Evolutionary conservation across 1,284 basidiomycete species (phyloP).

Genomic region (Somion occarium): DNA sequence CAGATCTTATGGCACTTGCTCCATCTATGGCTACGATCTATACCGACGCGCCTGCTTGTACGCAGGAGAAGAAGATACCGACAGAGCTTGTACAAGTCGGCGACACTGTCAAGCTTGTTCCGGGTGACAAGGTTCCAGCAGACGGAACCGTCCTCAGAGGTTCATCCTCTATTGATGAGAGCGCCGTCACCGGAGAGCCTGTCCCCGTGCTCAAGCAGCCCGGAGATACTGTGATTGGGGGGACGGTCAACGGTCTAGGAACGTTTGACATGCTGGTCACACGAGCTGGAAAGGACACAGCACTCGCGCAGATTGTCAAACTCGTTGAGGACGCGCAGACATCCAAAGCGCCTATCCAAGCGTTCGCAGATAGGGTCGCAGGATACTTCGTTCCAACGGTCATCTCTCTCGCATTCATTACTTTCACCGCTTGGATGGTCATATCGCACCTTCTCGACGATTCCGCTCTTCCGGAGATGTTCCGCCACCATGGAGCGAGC

Average conservation of each 20-base stretch:
- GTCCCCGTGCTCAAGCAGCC: conserved; percentile 81
- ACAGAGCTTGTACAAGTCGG: conserved; percentile 95
- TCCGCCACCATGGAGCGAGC: conserved; percentile 77
- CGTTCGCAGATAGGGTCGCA: conserved; percentile 92
- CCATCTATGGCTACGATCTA: conserved; percentile 97
- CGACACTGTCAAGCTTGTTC: conserved; percentile 91
- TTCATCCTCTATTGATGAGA: conserved; percentile 89
- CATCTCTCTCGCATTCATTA: conserved; percentile 76
- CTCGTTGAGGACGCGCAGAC: conserved; percentile 99
- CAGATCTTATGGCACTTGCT: conserved; percentile 91
- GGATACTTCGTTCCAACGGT: conserved; percentile 95
- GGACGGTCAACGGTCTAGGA: conserved; percentile 94
- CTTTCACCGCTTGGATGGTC: conserved; percentile 84
- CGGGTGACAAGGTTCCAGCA: conserved; percentile 95
- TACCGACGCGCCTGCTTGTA: conserved; percentile 74
- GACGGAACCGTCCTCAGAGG: conserved; percentile 90
- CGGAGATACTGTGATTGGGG: conserved; percentile 88
- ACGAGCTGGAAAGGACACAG: conserved; percentile 94
- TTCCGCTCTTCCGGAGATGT: conserved; percentile 74
- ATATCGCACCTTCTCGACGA: conserved; percentile 63
- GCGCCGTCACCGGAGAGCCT: conserved; percentile 97
- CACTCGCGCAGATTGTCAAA: conserved; percentile 92
- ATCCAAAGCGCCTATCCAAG: conserved; percentile 96
- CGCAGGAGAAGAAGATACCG: conserved; percentile 84
- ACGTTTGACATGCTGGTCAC: conserved; percentile 96